Evolutionary conservation across 2,329 filamentous ascomycete species (phyloP), one percentile per base, ranked within the genome.

Genomic region (Aulographum hederae): DNA sequence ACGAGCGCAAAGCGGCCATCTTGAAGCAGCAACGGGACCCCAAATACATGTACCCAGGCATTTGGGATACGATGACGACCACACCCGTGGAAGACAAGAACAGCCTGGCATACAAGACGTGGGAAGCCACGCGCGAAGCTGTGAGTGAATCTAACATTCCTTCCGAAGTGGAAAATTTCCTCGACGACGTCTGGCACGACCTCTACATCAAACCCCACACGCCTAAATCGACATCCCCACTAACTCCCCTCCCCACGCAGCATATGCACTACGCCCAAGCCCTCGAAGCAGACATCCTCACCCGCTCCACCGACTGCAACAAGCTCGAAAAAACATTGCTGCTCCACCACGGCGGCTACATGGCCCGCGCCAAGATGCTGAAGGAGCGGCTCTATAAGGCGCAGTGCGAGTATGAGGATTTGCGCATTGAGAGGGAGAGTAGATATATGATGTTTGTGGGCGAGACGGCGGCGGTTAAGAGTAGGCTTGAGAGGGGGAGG

Each of bases 241-340:
- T 21, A 13, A 20, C 18, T 3, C 10, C 13, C 10, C n/a, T 14
- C 6, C 14, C 8, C 14, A 8, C 29, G 6, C 10, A 21, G 6
- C 10, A 15, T 31, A 18, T 32, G 39, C 29, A 3, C 15, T 33
- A 23, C 15, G 6, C 34, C 78, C 73, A 65, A 65, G 28, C 67
- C 84, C 2, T 78, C 89, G 53, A 69, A 79, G 29, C 63, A 67
- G 5, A 78, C 93, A 38, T 66, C 79, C 42, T 60, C 67, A 3
- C 72, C 73, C 0, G 89, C 85, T 3, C 75, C 86, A 43, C 68
- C 75, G 35, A 80, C n/a, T n/a, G 79, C 33, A 81, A 82, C 48
- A 91, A 86, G 53, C 61, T 92, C 1, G 85, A 95, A 56, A 93
- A 93, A 67, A 94, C 89, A 55, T 68, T 98, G n/a, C 64, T 66